phyloP scores from a whole-genome alignment of 176 grass and related monocot species.

The Pontederia paniculata region DNA sequence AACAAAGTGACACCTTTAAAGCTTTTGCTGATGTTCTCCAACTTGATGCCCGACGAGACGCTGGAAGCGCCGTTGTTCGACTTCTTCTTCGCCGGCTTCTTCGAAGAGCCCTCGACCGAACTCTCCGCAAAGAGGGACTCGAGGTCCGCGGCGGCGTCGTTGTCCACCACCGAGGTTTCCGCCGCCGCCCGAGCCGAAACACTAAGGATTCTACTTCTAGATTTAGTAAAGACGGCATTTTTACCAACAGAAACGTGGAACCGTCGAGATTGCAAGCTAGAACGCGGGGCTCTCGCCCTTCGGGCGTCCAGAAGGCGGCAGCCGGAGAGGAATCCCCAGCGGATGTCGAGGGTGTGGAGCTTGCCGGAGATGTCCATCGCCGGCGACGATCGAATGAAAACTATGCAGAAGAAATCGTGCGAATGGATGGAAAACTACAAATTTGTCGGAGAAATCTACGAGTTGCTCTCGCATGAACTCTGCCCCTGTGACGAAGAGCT shows the following conservation, averaged over 20 bases:
- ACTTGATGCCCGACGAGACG: slow-evolving; percentile 70
- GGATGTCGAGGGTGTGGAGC: slow-evolving; percentile 24
- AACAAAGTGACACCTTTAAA: slow-evolving; percentile 75
- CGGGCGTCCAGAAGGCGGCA: slow-evolving; percentile 18
- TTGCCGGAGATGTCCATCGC: slow-evolving; percentile 58
- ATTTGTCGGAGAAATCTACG: no score
- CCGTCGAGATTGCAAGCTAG: not conserved
- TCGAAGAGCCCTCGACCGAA: not conserved
- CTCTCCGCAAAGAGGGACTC: slow-evolving; percentile 45
- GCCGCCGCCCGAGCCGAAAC: slow-evolving; percentile 25
- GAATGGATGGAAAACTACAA: no score
- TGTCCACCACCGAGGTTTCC: slow-evolving; percentile 24
- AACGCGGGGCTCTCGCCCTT: not conserved
- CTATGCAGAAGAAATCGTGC: not conserved
- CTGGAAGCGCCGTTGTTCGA: slow-evolving; percentile 62
- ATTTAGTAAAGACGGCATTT: not conserved
- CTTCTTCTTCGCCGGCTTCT: slow-evolving; percentile 47
- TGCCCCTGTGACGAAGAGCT: no score
- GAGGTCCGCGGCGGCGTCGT: slow-evolving; percentile 24
- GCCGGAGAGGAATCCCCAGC: slow-evolving; percentile 22
- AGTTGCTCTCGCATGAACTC: no score
- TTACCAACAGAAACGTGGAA: slow-evolving; percentile 8
- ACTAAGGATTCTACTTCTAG: slow-evolving; percentile 20
- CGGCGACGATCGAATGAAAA: not conserved
- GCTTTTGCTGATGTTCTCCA: slow-evolving; percentile 70